These are phyloP conservation scores for Cyberlindnera xylosilytica DNA, from an alignment of 805 yeast genomes.

Conservation along the genomic window DNA sequence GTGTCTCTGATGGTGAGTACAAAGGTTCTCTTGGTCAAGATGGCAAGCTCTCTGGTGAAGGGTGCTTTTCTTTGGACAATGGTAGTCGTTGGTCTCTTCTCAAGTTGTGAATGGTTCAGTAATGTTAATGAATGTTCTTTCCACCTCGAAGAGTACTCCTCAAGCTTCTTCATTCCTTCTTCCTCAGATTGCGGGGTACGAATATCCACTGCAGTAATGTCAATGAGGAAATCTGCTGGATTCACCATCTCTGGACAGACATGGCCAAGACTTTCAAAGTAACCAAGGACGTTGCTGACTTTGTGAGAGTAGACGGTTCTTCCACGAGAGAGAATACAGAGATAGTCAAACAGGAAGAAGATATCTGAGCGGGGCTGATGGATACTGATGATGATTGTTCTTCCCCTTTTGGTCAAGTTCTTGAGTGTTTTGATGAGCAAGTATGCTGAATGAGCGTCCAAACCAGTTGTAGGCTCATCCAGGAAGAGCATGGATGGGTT, in stretches of 20 bases:
- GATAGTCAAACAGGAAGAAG: slow-evolving; percentile 62
- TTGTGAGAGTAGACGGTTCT: slow-evolving; percentile 42
- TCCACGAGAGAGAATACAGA: slow-evolving; percentile 69
- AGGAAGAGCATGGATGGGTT: slow-evolving; percentile 75
- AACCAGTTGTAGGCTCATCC: slow-evolving; percentile 87
- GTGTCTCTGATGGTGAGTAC: slow-evolving; percentile 45
- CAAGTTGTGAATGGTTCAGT: not conserved
- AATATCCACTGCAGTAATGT: slow-evolving; percentile 46
- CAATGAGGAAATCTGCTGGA: slow-evolving; percentile 52
- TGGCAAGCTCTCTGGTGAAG: slow-evolving; percentile 39
- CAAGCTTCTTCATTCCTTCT: slow-evolving; percentile 31
- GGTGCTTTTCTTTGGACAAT: slow-evolving; percentile 34
- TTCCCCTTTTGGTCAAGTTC: slow-evolving; percentile 55
- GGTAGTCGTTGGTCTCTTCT: not conserved
- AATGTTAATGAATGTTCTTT: slow-evolving; percentile 9
- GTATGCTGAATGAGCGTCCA: slow-evolving; percentile 77
- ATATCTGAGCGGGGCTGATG: slow-evolving; percentile 89
- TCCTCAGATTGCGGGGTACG: slow-evolving; percentile 35
- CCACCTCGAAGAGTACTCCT: slow-evolving; percentile 35
- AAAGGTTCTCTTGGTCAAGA: slow-evolving; percentile 38
- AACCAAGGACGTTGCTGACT: slow-evolving; percentile 36
- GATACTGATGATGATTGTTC: slow-evolving; percentile 72
- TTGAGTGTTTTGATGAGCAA: slow-evolving; percentile 61
- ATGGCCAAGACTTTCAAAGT: slow-evolving; percentile 44
- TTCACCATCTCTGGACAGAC: slow-evolving; percentile 40